Percentiles rank a stretch among this genome's conserved stretches.
Evolutionary conservation across 495 filamentous ascomycete species (phyloP).

Genomic region (Aspergillus biplanus): DNA sequence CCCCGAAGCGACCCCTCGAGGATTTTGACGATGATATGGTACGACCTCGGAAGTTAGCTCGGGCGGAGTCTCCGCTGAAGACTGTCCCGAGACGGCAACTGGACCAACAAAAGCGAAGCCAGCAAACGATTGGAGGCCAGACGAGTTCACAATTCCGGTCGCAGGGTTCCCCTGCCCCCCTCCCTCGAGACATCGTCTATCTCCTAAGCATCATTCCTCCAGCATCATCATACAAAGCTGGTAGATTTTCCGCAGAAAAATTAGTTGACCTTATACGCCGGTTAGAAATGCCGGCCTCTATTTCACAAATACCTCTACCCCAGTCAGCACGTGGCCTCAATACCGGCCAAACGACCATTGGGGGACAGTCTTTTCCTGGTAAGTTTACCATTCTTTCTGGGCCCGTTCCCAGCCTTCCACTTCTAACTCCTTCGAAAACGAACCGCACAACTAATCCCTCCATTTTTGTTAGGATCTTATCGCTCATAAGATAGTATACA

Average conservation of each 20-base stretch:
- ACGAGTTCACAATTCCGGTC: constrained; percentile 43
- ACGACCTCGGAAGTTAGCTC: constrained; percentile 77
- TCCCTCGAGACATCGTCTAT: constrained; percentile 82
- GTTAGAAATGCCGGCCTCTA: constrained; percentile 63
- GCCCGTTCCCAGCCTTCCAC: no score
- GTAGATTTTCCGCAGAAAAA: constrained; percentile 67
- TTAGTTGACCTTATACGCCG: constrained; percentile 75
- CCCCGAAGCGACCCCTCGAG: constrained; percentile 79
- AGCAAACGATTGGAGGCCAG: constrained; percentile 39
- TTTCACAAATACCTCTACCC: constrained; percentile 48
- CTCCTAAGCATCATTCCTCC: constrained; percentile 81
- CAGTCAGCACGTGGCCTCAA: constrained; percentile 38
- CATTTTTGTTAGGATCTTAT: constrained; percentile 34
- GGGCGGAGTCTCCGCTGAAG: constrained; percentile 87
- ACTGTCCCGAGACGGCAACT: constrained; percentile 79
- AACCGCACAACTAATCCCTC: constrained; percentile 11
- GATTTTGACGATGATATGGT: constrained; percentile 69
- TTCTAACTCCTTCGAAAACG: no score
- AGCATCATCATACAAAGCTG: constrained; percentile 69
- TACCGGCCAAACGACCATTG: constrained; percentile 28
- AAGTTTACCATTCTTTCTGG: constrained; percentile 18
- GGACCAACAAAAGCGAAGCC: constrained; percentile 70
- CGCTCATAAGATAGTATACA: constrained; percentile 28
- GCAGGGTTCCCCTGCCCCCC: constrained; percentile 49
- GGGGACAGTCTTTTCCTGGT: constrained; percentile 39